phyloP scores from a whole-genome alignment of 306 rosid genomes.

The Sindora glabra region DNA sequence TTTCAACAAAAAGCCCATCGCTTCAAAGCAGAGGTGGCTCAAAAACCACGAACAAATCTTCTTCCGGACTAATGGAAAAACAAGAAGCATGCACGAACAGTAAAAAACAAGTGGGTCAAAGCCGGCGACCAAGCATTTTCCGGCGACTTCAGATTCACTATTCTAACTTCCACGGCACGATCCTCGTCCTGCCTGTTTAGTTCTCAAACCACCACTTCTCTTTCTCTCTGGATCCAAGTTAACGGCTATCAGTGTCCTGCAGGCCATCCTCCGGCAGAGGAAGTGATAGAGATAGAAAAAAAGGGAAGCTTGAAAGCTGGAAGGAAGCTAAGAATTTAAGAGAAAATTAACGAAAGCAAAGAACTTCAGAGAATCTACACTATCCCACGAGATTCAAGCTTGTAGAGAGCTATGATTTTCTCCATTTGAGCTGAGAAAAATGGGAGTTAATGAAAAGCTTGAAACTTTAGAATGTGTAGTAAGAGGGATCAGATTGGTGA shows the following conservation, averaged over 20 bases:
- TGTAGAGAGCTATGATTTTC: constrained; percentile 29
- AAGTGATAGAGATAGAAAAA: constrained; percentile 1
- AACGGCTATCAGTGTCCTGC: constrained; percentile 33
- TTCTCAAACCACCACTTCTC: constrained; percentile 82
- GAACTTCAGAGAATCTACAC: constrained; percentile 28
- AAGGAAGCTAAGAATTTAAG: neutral
- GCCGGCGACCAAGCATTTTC: constrained; percentile 36
- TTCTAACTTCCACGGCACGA: constrained; percentile 98
- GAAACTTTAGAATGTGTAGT: neutral
- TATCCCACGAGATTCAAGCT: constrained; percentile 68
- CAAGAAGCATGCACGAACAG: constrained; percentile 26
- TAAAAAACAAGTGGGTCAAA: constrained; percentile 13
- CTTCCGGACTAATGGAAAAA: neutral
- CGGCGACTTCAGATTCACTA: neutral
- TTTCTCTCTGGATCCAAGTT: constrained; percentile 78
- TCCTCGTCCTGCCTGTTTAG: constrained; percentile 95
- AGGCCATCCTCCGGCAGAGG: constrained; percentile 60
- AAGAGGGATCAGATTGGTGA: neutral
- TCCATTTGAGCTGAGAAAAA: constrained; percentile 3
- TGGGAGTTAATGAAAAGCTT: neutral
- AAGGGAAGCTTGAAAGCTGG: neutral
- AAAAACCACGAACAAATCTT: constrained; percentile 14
- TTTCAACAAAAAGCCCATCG: constrained; percentile 78
- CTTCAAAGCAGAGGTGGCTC: constrained; percentile 22
- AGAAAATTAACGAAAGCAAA: constrained; percentile 8